Evolutionary conservation across 495 filamentous ascomycete genomes (phyloP).

Genomic region (Cudoniella acicularis): DNA sequence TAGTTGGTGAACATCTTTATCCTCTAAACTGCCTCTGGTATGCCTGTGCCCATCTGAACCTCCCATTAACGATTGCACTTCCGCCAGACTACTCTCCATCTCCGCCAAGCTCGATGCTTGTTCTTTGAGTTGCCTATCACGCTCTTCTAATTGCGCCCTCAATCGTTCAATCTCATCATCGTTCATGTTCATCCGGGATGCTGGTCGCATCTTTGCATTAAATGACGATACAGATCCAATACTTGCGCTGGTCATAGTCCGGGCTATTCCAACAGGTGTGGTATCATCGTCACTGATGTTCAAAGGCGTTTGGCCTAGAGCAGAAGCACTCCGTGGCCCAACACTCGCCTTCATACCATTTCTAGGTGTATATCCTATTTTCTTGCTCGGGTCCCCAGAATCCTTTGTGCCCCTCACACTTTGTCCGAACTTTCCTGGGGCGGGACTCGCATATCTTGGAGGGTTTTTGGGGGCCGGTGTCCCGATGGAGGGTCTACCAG

Average conservation of each 20-base stretch:
- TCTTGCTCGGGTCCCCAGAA: slow-evolving; percentile 55
- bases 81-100: slow-evolving; percentile 74
- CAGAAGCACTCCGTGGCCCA: slow-evolving; percentile 51
- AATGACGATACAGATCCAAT: slow-evolving; percentile 44
- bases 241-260: slow-evolving; percentile 49
- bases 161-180: slow-evolving; percentile 69
- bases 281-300: slow-evolving; percentile 51
- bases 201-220: slow-evolving; percentile 43
- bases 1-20: slow-evolving; percentile 72
- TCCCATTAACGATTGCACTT: slow-evolving; percentile 67
- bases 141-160: slow-evolving; percentile 69
- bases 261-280: slow-evolving; percentile 50
- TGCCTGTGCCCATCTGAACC: slow-evolving; percentile 25
- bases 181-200: slow-evolving; percentile 39
- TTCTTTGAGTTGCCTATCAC: slow-evolving; percentile 81
- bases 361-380: slow-evolving; percentile 28
- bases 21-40: slow-evolving; percentile 59
- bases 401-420: slow-evolving; percentile 58
- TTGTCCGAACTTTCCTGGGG: slow-evolving; percentile 60
- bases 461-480: slow-evolving; percentile 41
- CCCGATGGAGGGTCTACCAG: slow-evolving; percentile 47
- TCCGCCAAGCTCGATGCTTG: slow-evolving; percentile 77
- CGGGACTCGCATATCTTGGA: slow-evolving; percentile 59
- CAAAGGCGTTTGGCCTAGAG: slow-evolving; percentile 39
- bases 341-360: slow-evolving; percentile 46